These are phyloP conservation scores for Articulospora tetracladia DNA, from an alignment of 495 filamentous ascomycete genomes.

Conservation along the genomic window DNA sequence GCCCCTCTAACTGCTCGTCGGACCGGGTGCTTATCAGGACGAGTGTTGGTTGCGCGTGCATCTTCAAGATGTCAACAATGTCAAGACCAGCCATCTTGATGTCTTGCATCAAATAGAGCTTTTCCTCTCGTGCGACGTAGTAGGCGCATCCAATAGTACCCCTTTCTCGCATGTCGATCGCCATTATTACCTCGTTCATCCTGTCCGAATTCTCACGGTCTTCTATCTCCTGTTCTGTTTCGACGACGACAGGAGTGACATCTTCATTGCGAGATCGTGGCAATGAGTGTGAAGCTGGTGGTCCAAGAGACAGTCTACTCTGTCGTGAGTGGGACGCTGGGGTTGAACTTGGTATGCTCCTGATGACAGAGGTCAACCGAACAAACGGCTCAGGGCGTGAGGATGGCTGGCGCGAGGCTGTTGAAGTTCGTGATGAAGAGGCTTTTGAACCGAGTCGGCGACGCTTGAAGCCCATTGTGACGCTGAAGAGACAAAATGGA, in stretches of 20 bases:
- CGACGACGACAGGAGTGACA: background rate
- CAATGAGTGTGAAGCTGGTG: conserved; percentile 15
- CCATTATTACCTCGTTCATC: conserved; percentile 77
- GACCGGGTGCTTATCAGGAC: conserved; percentile 70
- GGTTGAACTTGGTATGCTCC: conserved; percentile 21
- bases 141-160: conserved; percentile 83
- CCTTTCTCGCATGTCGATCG: conserved; percentile 69
- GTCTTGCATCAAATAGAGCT: conserved; percentile 77
- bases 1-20: conserved; percentile 53
- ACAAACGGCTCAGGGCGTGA: conserved; percentile 11
- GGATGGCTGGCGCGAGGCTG: background rate
- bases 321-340: conserved; percentile 25
- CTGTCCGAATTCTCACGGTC: conserved; percentile 49
- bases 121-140: conserved; percentile 72
- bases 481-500: background rate
- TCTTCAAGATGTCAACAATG: conserved; percentile 68
- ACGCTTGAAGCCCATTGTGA: conserved; percentile 25
- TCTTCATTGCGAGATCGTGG: conserved; percentile 9
- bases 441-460: background rate
- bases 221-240: conserved; percentile 28
- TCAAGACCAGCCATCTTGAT: conserved; percentile 67
- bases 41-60: conserved; percentile 76
- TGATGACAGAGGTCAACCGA: conserved; percentile 11
- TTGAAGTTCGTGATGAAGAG: conserved; percentile 4
- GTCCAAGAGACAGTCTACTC: conserved; percentile 24